Evolutionary conservation across 2,329 filamentous ascomycete species (phyloP).

Genomic region (Helotiales sp.): DNA sequence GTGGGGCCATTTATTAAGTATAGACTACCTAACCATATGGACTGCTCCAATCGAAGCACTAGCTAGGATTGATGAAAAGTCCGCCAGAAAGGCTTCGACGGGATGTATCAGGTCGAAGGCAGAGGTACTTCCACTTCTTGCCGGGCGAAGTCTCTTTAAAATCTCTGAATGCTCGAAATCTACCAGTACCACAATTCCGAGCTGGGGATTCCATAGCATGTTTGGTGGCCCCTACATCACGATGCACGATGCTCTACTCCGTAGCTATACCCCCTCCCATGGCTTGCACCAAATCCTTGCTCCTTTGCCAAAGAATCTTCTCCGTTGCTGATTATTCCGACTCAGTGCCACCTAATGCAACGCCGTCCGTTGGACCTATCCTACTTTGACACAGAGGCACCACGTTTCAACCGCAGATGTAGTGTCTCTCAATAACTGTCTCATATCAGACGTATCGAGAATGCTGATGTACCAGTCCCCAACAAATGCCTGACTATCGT

Average conservation of each 20-base stretch:
- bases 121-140: constrained; percentile 15
- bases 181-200: constrained; percentile 2
- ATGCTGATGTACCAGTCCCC: background rate
- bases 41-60: constrained; percentile 16
- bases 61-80: constrained; percentile 16
- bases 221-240: background rate
- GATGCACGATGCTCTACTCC: constrained; percentile 2
- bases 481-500: background rate
- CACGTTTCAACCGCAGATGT: constrained; percentile 13
- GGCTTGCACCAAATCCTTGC: background rate
- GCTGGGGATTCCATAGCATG: background rate
- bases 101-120: constrained; percentile 9
- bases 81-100: constrained; percentile 8
- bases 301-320: background rate
- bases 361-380: constrained; percentile 3
- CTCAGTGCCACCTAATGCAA: constrained; percentile 2
- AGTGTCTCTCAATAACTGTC: background rate
- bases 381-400: constrained; percentile 6
- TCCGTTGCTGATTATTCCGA: background rate
- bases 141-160: background rate
- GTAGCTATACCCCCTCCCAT: background rate
- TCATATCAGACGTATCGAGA: background rate
- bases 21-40: constrained; percentile 15
- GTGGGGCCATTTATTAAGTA: constrained; percentile 13
- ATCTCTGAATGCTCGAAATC: constrained; percentile 10